Evolutionary conservation across 345 rosid species (phyloP).

Genomic region (Draba incana): DNA sequence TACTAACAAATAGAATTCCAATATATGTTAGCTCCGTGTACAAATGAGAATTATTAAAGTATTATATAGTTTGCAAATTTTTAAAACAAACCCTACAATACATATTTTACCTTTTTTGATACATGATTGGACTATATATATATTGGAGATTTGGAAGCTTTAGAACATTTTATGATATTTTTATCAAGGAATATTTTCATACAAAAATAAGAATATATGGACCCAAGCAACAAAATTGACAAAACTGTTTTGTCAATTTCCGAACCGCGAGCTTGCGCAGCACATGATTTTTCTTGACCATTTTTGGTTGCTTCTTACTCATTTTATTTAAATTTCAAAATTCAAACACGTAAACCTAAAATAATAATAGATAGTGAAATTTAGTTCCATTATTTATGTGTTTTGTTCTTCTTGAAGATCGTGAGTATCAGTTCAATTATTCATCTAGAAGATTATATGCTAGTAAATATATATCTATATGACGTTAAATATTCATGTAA

Average conservation of each 20-base stretch:
- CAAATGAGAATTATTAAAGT: slow-evolving; percentile 1
- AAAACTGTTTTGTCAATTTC: slow-evolving; percentile 37
- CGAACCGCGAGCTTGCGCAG: slow-evolving; percentile 30
- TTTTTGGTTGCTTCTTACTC: slow-evolving; percentile 25
- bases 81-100: slow-evolving; percentile 23
- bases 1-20: neutral
- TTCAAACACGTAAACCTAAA: slow-evolving; percentile 22
- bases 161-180: slow-evolving; percentile 13
- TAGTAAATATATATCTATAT: slow-evolving; percentile 8
- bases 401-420: slow-evolving; percentile 31
- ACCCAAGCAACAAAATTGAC: slow-evolving; percentile 39
- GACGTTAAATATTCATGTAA: slow-evolving; percentile 17
- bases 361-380: slow-evolving; percentile 7
- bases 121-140: slow-evolving; percentile 3
- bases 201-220: slow-evolving; percentile 16
- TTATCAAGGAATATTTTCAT: neutral
- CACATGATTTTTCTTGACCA: slow-evolving; percentile 37
- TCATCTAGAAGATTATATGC: slow-evolving; percentile 38
- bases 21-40: neutral
- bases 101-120: slow-evolving; percentile 32
- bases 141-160: slow-evolving; percentile 18
- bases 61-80: slow-evolving; percentile 1
- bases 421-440: slow-evolving; percentile 38
- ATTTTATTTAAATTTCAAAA: slow-evolving; percentile 32
- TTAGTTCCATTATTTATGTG: slow-evolving; percentile 17